A percentile compares a stretch with the other conserved stretches of the same genome.
These are phyloP conservation scores for Coprinopsis sp. DNA, from an alignment of 768 basidiomycete genomes.

Conservation along the genomic window DNA sequence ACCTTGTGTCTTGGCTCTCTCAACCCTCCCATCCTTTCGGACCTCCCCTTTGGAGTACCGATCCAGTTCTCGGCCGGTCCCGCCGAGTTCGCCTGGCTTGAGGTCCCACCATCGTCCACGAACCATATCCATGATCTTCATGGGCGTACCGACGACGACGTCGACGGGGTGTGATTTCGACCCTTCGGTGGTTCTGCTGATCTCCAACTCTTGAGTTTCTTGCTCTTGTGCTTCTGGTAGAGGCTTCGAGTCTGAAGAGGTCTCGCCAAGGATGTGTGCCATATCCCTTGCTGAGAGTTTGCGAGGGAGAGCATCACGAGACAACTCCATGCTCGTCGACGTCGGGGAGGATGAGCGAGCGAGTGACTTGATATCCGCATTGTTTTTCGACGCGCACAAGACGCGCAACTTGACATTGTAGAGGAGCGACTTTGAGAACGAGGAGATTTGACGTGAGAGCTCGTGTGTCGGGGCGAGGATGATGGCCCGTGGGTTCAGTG, in stretches of 20 bases:
- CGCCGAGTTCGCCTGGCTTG: constrained; percentile 16
- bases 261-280: constrained; percentile 32
- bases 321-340: constrained; percentile 1
- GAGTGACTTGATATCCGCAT: constrained; percentile 34
- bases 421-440: constrained; percentile 67
- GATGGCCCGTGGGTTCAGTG: constrained; percentile 66
- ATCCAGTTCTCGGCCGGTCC: constrained; percentile 1
- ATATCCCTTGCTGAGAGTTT: constrained; percentile 48
- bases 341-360: too few relatives aligned
- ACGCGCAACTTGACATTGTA: constrained; percentile 78
- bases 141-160: constrained; percentile 62
- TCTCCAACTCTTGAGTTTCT: constrained; percentile 13
- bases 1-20: constrained; percentile 32
- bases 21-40: too few relatives aligned
- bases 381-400: constrained; percentile 62
- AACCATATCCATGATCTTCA: constrained; percentile 60
- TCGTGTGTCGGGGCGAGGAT: constrained; percentile 89
- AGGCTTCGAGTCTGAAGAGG: constrained; percentile 7
- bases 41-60: constrained; percentile 15
- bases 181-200: constrained; percentile 7
- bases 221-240: too few relatives aligned
- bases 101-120: constrained; percentile 52
- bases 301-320: constrained; percentile 12
- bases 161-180: constrained; percentile 42
- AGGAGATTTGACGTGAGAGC: constrained; percentile 73